Conservation (phyloP, 2,329 filamentous ascomycete species). For the Penicillium occitanis region DNA sequence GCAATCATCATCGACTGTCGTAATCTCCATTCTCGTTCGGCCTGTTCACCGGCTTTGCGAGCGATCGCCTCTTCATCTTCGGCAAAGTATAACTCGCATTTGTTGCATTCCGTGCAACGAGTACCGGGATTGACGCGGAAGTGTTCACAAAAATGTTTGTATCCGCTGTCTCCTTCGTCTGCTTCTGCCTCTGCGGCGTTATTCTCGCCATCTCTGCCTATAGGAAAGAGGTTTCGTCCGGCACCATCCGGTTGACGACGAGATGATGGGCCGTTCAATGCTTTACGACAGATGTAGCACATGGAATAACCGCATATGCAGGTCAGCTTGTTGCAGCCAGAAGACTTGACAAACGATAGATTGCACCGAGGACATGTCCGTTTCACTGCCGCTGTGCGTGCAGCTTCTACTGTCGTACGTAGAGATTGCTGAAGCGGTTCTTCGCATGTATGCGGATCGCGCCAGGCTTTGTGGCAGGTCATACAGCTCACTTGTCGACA, state of each 20-base stretch:
- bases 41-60: conserved; percentile 66
- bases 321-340: conserved; percentile 94
- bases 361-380: conserved; percentile 90
- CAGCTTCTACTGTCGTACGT: conserved; percentile 85
- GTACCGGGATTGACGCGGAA: conserved; percentile 79
- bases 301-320: conserved; percentile 96
- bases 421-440: conserved; percentile 78
- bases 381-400: conserved; percentile 91
- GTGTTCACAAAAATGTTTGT: conserved; percentile 94
- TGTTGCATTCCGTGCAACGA: conserved; percentile 74
- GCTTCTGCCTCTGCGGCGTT: conserved; percentile 14
- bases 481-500: conserved; percentile 76
- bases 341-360: conserved; percentile 87
- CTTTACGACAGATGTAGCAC: conserved; percentile 93
- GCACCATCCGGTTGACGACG: not conserved
- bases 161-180: conserved; percentile 62
- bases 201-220: not conserved
- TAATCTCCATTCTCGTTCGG: conserved; percentile 69
- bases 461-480: conserved; percentile 77
- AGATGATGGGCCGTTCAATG: conserved; percentile 38
- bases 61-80: conserved; percentile 72
- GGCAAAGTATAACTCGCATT: conserved; percentile 71
- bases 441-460: conserved; percentile 86
- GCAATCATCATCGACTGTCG: conserved; percentile 53
- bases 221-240: not conserved